A percentile compares a stretch with the other conserved stretches of the same genome.
Evolutionary conservation across 805 yeast species (phyloP).

Genomic region (Candida sphagnicola): DNA sequence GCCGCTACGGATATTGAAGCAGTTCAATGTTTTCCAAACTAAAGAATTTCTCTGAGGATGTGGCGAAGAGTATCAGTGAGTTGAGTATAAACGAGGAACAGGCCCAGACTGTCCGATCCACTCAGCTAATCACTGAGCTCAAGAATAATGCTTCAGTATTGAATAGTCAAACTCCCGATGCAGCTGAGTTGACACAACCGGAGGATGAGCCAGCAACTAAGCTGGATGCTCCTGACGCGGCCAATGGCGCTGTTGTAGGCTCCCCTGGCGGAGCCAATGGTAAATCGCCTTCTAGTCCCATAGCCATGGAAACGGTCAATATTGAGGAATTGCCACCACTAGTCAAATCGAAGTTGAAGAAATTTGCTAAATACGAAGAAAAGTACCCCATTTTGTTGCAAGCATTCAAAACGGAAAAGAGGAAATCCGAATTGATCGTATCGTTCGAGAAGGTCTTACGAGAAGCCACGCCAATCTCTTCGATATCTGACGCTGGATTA

Average conservation of each 20-base stretch:
- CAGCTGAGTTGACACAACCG: constrained; percentile 44
- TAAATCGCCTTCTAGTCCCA: not conserved
- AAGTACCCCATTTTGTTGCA: constrained; percentile 82
- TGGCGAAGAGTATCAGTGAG: constrained; percentile 41
- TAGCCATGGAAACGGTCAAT: constrained; percentile 9
- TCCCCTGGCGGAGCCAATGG: not conserved
- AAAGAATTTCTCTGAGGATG: constrained; percentile 41
- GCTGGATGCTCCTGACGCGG: constrained; percentile 8
- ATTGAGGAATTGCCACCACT: constrained; percentile 51
- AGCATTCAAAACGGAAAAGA: constrained; percentile 81
- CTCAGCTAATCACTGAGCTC: constrained; percentile 19
- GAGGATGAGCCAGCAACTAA: constrained; percentile 33
- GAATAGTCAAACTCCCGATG: constrained; percentile 44
- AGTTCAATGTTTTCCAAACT: constrained; percentile 41
- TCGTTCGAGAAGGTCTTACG: constrained; percentile 65
- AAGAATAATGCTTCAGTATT: constrained; percentile 33
- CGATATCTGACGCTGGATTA: constrained; percentile 67
- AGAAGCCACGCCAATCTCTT: constrained; percentile 78
- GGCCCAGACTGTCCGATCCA: constrained; percentile 11
- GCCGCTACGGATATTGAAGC: no score
- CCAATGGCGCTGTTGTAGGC: not conserved
- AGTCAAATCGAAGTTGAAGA: constrained; percentile 59
- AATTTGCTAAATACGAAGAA: constrained; percentile 82
- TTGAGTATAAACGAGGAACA: constrained; percentile 15
- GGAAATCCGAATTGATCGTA: constrained; percentile 54